These are phyloP conservation scores for Phytophthora macrochlamydospora DNA, from an alignment of 352 stramenopile genomes.

Conservation along the genomic window DNA sequence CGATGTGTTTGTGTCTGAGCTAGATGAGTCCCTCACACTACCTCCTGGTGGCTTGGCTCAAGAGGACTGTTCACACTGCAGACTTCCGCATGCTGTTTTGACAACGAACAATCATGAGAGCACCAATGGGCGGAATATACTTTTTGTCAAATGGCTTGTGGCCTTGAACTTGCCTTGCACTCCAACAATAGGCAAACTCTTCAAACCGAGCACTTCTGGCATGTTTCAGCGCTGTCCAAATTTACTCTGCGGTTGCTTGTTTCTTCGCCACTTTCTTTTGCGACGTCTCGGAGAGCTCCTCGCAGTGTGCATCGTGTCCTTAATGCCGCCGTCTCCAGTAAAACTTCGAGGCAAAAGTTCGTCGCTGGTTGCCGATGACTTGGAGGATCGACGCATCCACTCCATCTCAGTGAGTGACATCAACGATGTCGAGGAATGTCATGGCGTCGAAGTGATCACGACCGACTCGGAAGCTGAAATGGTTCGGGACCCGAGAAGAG, in stretches of 20 bases:
- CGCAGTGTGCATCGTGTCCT: neutral
- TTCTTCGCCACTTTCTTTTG: neutral
- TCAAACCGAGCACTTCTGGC: neutral
- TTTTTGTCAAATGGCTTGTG: no score
- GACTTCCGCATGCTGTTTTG: no score
- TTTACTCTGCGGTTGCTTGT: conserved; percentile 1
- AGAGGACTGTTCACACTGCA: no score
- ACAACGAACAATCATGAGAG: no score
- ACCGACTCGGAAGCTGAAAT: conserved; percentile 24
- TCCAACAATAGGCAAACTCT: neutral
- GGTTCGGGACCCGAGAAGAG: conserved; percentile 8
- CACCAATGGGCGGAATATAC: no score
- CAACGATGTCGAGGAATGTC: conserved; percentile 25
- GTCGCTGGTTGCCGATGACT: conserved; percentile 16
- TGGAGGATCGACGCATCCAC: conserved; percentile 11
- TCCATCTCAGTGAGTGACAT: conserved; percentile 35
- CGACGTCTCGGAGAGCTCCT: neutral
- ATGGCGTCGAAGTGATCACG: conserved; percentile 31
- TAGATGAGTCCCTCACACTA: neutral
- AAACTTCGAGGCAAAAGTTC: conserved; percentile 29
- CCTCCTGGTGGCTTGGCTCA: no score
- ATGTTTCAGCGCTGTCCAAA: neutral
- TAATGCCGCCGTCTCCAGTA: conserved; percentile 28
- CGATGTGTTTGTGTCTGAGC: conserved; percentile 5
- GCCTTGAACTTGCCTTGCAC: no score